A percentile compares a stretch with the other conserved stretches of the same genome.
Conservation (phyloP, 2,329 filamentous ascomycete genomes). For the Metarhizium robertsii region DNA sequence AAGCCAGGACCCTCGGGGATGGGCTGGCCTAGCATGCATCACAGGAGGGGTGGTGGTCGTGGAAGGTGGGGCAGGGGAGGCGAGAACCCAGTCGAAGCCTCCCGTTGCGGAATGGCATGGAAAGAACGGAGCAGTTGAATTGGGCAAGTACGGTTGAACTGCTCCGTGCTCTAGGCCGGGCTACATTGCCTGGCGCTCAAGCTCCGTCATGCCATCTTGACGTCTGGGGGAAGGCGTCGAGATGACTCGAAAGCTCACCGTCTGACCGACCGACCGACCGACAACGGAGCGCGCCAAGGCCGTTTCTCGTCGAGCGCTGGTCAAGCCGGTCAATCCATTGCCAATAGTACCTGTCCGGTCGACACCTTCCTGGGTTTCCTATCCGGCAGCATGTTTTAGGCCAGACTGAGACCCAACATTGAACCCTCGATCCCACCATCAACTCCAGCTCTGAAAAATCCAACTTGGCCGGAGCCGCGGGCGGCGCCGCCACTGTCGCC, state of each 20-base stretch:
- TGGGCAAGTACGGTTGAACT: background rate
- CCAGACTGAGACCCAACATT: too few relatives aligned
- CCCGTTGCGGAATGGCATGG: background rate
- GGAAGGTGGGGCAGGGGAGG: background rate
- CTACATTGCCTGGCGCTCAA: too few relatives aligned
- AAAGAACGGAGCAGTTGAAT: conserved; percentile 1
- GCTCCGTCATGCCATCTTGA: too few relatives aligned
- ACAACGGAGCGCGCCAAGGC: conserved; percentile 2
- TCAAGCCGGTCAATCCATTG: background rate
- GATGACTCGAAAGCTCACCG: background rate
- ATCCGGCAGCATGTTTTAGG: background rate
- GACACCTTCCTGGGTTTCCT: background rate
- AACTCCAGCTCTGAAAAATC: too few relatives aligned
- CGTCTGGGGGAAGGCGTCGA: background rate
- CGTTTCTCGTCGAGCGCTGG: background rate
- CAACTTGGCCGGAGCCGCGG: background rate
- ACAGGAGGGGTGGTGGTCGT: background rate
- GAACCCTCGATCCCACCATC: too few relatives aligned
- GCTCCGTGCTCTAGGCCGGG: background rate
- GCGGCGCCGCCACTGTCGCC: background rate
- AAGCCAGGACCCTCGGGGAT: background rate
- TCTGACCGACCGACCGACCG: background rate
- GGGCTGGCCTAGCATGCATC: too few relatives aligned
- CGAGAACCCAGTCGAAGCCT: background rate
- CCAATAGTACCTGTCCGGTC: background rate